Base-by-base conservation (phyloP, 495 filamentous ascomycete genomes). In the Penicillium macrosclerotiorum region DNA sequence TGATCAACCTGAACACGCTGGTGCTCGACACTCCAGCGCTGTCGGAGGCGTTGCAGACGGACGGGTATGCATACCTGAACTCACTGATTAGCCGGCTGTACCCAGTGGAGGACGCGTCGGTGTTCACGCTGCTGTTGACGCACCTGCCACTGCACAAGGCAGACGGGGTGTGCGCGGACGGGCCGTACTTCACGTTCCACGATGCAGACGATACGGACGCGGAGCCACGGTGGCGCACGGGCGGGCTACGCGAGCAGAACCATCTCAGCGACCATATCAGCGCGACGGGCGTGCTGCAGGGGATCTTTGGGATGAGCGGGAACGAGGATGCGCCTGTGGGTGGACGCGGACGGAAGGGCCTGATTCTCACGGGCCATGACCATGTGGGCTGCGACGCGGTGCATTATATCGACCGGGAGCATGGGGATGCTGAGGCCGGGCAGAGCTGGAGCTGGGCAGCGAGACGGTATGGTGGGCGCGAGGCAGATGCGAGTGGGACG, bases 361-460 rank as follows among this genome's bases (percentile, higher is more conserved):
- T 97, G 8, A 80, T 98, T 9, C 66, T 98, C 4, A 96, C 89
- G 11, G 93, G 93, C 0, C 93, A 98, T 55, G 93, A 98, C 57
- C 93, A 98, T 56, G 84, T 86, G 44, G 93, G 93, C 3, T 98
- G 93, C 56, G 90, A 96, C 64, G 84, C 81, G 0, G 82, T 85
- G 37, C 93, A 98, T 68, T 89, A 76, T 54, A 77, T 89, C 43
- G 78, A 84, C 54, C 77, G 79, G 43, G 49, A n/a, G n/a, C n/a
- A n/a, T n/a, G n/a, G n/a, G n/a, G n/a, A n/a, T n/a, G n/a, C n/a
- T n/a, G n/a, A n/a, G n/a, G n/a, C n/a, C n/a, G n/a, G n/a, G n/a
- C 36, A 52, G 29, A 17, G 47, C 27, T 69, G 68, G 69, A 44
- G 46, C 23, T 69, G 70, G 69, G 49, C 52, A 42, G 62, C 62